Base-by-base conservation (phyloP, 768 basidiomycete species). In the Suillus americanus region DNA sequence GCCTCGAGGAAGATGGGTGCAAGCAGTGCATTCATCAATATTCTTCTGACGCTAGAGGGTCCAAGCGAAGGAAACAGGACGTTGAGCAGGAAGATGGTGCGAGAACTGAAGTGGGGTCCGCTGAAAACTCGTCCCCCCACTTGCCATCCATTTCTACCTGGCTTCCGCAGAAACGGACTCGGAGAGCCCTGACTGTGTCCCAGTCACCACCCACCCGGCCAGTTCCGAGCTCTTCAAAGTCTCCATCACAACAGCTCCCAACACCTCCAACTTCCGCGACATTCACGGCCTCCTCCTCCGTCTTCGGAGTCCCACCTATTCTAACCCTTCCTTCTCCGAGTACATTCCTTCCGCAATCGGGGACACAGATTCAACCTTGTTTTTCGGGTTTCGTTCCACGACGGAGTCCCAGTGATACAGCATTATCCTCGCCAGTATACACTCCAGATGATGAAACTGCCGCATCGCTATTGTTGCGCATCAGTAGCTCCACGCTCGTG, bases 71-170 rank as follows among this genome's bases (percentile, higher is more conserved):
- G 43, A 53, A 23, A 20, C 14, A 28, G 23, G 12, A 61, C 23
- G 18, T 45, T 20, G 33, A 64, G 30, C 23, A 43, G 28, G 55
- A 41, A 45, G 43, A 56, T 20, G 35, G 55, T 43, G 45, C 43
- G 30, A 30, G 25, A 41, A 38, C 2, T 25, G 28, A 56, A 46
- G 35, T 38, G 25, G 41, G 33, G 61, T 62, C 40, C 16, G 9
- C 25, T 35, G 14, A 30, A 3, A 30, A 51, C 28, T 30, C 33
- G 6, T 28, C 45, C 41, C 74, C 79, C 8, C 85, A 83, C 41
- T 82, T 91, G 13, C 89, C 89, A 0, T 80, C 89, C 60, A 90
- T 91, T 57, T 86, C 89, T 0, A 83, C 89, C 1, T 90, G 89
- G 89, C 80, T 90, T 1, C 83, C 23, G 25, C 70, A 68, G n/a